Percentiles rank a stretch among this genome's conserved stretches.
phyloP scores from a whole-genome alignment of 2,329 filamentous ascomycete species.

The Botrytis hyacinthi region DNA sequence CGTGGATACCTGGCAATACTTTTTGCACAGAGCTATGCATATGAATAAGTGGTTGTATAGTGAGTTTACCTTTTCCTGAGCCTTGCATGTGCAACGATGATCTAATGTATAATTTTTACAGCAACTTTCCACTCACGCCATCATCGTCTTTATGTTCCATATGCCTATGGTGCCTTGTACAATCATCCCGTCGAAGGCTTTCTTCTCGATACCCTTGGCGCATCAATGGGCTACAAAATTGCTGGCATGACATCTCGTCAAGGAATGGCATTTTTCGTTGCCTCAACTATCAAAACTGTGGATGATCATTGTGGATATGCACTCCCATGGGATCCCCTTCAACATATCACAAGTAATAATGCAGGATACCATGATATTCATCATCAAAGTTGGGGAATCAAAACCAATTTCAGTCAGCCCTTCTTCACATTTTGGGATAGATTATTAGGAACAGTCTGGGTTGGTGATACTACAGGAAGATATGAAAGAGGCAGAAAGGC shows the following conservation, averaged over 20 bases:
- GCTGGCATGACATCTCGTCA: conserved; percentile 82
- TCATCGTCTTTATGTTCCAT: conserved; percentile 95
- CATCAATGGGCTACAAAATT: conserved; percentile 77
- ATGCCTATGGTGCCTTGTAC: conserved; percentile 94
- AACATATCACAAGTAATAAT: conserved; percentile 91
- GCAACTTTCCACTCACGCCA: conserved; percentile 91
- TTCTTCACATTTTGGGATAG: conserved; percentile 97
- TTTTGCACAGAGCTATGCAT: conserved; percentile 94
- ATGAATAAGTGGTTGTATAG: conserved; percentile 96
- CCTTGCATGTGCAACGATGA: background rate
- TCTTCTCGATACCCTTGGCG: conserved; percentile 84
- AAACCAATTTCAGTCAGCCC: conserved; percentile 86
- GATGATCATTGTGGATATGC: conserved; percentile 96
- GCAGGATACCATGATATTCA: conserved; percentile 97
- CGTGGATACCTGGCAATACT: conserved; percentile 98
- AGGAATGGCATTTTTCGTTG: conserved; percentile 84
- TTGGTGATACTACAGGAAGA: conserved; percentile 33
- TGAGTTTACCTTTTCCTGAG: conserved; percentile 47
- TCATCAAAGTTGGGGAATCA: conserved; percentile 99
- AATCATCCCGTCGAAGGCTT: conserved; percentile 96
- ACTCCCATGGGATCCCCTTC: conserved; percentile 93
- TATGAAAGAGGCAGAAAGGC: conserved; percentile 36
- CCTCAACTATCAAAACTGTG: conserved; percentile 91
- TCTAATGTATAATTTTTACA: conserved; percentile 41
- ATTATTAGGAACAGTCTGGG: conserved; percentile 63